Evolutionary conservation across 768 basidiomycete species (phyloP).

Genomic region (Boletales sp.): DNA sequence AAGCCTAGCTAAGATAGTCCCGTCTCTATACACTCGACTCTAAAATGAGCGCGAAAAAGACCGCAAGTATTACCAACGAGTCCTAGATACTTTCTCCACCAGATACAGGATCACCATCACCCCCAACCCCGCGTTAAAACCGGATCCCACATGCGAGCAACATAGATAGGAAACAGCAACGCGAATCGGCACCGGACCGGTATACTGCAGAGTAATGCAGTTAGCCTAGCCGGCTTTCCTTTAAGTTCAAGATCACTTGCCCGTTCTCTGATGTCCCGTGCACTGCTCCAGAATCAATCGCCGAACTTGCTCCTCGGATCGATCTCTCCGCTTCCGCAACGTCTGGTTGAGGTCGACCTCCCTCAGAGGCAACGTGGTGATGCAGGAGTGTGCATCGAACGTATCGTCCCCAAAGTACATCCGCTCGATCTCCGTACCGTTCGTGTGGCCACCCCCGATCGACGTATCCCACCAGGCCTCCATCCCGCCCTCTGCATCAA

Average conservation of each 20-base stretch:
- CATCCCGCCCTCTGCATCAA: slow-evolving; percentile 17
- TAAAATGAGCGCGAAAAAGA: too few species aligned
- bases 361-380: slow-evolving; percentile 30
- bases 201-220: slow-evolving; percentile 3
- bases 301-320: slow-evolving; percentile 11
- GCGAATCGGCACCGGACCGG: background rate
- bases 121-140: background rate
- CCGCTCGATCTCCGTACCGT: slow-evolving; percentile 28
- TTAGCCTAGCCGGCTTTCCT: too few species aligned
- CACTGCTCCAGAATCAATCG: slow-evolving; percentile 15
- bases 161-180: slow-evolving; percentile 4
- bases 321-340: slow-evolving; percentile 19
- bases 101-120: background rate
- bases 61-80: background rate
- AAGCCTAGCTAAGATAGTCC: too few species aligned
- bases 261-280: slow-evolving; percentile 3
- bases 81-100: background rate
- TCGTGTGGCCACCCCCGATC: slow-evolving; percentile 12
- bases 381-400: slow-evolving; percentile 37
- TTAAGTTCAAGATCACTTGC: slow-evolving; percentile 2
- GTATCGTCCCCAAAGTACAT: slow-evolving; percentile 14
- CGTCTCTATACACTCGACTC: too few species aligned
- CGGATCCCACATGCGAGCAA: background rate
- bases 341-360: slow-evolving; percentile 9
- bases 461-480: slow-evolving; percentile 29